Percentiles rank a stretch among this genome's conserved stretches.
These are phyloP conservation scores for Hymenoscyphus occultus DNA, from an alignment of 2,329 filamentous ascomycete genomes.

Conservation along the genomic window DNA sequence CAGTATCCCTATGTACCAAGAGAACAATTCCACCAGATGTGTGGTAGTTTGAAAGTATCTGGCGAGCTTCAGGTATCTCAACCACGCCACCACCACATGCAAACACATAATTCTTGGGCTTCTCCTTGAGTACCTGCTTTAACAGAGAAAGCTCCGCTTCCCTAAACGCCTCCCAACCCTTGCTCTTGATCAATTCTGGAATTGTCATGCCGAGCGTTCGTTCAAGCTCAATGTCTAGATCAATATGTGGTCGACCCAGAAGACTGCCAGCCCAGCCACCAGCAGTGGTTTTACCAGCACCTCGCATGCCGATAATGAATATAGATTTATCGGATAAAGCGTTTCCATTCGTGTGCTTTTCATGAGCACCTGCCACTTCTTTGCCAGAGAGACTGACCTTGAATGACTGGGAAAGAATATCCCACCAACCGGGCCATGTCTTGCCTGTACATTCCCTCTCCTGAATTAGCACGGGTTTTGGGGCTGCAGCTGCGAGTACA, in stretches of 20 bases:
- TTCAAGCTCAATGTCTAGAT: conserved; percentile 87
- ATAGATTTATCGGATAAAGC: conserved; percentile 60
- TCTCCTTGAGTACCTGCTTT: conserved; percentile 69
- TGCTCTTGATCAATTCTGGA: conserved; percentile 73
- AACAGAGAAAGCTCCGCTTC: conserved; percentile 74
- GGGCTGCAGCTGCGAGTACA: conserved; percentile 72
- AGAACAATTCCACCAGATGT: conserved; percentile 79
- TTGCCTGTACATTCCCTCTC: conserved; percentile 94
- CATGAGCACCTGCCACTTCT: conserved; percentile 42
- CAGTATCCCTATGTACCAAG: conserved; percentile 82
- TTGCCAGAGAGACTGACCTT: conserved; percentile 72
- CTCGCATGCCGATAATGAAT: conserved; percentile 95
- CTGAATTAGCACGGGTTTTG: conserved; percentile 70
- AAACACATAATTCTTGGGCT: conserved; percentile 74
- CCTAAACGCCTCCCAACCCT: conserved; percentile 88
- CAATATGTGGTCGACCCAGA: conserved; percentile 73
- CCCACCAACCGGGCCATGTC: conserved; percentile 99
- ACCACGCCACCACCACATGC: conserved; percentile 94
- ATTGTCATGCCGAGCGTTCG: conserved; percentile 70
- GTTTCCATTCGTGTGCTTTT: conserved; percentile 40
- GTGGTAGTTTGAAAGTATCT: conserved; percentile 71
- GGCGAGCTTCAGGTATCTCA: conserved; percentile 75
- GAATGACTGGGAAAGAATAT: conserved; percentile 77
- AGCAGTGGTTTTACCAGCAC: conserved; percentile 92
- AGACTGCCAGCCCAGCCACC: conserved; percentile 79